Evolutionary conservation across 2,329 filamentous ascomycete genomes (phyloP), one percentile per base, ranked within the genome.

Genomic region (Sordariomycetes sp.): DNA sequence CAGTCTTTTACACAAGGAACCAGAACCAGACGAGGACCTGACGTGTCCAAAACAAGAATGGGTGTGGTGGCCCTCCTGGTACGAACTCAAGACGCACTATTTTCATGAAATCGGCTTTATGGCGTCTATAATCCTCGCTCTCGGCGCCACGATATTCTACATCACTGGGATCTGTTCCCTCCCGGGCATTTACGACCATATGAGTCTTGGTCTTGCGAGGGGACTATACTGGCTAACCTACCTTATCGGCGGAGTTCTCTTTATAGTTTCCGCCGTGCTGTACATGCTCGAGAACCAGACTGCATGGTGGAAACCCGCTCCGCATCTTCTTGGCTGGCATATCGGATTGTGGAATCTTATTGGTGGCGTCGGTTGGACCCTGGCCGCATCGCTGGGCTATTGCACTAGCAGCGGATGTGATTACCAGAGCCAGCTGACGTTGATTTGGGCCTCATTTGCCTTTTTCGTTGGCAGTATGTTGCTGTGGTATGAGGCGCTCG

Each of bases 271-370:
- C 12, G 73, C 77, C 24, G 64, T 72, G 2, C 68, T 88, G 1
- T 87, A 86, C 68, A 86, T 86, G 77, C 64, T 87, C 11, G 85
- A 88, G 67, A 86, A 82, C 3, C 84, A 88, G 67, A 66, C 74
- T 50, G 77, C 74, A 52, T 88, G 85, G 85, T 87, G 80, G 63
- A 70, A 73, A 16, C 84, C 85, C 0, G 80, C 82, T 0, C 74
- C 72, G 3, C 65, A 68, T 3, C 71, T 82, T 0, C 73, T 88
- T 1, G 85, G 85, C 3, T 88, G 85, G 85, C 82, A 87, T 67
- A 79, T 88, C 62, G 84, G 82, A 0, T 68, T 79, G 10, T 87
- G 83, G 82, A 88, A 87, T 63, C 67, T 86, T 1, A 71, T 87
- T 24, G 85, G 85, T 1, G 78, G 79, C 1, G 64, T 86, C 28